Base-by-base conservation (phyloP, 1,284 basidiomycete species). In the Apiotrichum sp. region DNA sequence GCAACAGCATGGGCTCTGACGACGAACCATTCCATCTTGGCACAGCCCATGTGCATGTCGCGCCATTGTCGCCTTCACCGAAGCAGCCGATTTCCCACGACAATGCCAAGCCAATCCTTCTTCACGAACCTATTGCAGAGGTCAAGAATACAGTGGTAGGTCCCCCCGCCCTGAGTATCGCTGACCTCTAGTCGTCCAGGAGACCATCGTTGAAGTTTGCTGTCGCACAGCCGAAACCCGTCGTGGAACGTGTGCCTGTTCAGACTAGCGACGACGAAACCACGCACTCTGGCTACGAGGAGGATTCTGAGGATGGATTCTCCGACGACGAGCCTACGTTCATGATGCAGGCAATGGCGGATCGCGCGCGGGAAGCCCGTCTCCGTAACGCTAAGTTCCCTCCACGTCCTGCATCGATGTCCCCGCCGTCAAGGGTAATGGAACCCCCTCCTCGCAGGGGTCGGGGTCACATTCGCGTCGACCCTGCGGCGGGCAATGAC, bases 221-320 rank as follows among this genome's bases (percentile, higher is more conserved):
- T 0, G 64, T 70, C 2, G 64, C 64, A 2, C 53, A 50, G 43
- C 47, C 47, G 1, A 4, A 73, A 73, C 58, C 47, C 1, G 5
- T 53, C 3, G 44, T 47, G 9, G 58, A 56, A 16, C 56, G 49
- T 14, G 31, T n/a, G 8, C 29, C 43, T 16, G 22, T 41, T 33
- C 29, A 43, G 6, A 11, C 22, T 2, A 42, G 36, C 13, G 53
- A 39, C 35, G 51, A 55, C 7, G 44, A 47, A 4, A 13, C 32
- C 8, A 32, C 29, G 1, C 29, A 50, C 16, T 32, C 52, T 1
- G 69, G 69, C 29, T 71, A 71, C 50, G 62, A 66, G 44, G 69
- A 71, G 43, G 69, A 71, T 47, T 64, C 65, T 11, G 69, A 73
- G 48, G 67, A 66, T 34, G 70, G 68, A 3, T 64, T 63, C 42